These are phyloP conservation scores for Mycena maculata DNA, from an alignment of 768 basidiomycete genomes.

Conservation along the genomic window DNA sequence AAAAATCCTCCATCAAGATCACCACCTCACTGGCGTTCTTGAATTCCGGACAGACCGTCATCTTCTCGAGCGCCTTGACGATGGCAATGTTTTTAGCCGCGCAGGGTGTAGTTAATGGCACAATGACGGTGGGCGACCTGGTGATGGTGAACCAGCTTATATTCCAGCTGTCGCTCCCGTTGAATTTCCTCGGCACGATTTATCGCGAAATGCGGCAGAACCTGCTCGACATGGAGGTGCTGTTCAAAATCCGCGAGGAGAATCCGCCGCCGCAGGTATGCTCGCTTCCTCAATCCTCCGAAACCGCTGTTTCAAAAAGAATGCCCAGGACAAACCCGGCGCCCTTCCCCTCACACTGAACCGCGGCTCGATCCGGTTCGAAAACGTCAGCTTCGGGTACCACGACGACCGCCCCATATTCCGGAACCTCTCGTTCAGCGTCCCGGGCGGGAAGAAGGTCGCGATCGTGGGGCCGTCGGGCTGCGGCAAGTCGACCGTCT, in stretches of 20 bases:
- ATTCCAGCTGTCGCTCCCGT: conserved; percentile 94
- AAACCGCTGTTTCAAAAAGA: neutral
- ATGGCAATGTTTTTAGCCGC: conserved; percentile 97
- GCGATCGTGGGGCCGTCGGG: conserved; percentile 98
- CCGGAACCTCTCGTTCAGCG: conserved; percentile 84
- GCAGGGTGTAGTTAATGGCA: conserved; percentile 92
- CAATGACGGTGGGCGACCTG: conserved; percentile 97
- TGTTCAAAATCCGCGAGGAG: conserved; percentile 90
- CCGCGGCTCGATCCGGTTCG: conserved; percentile 92
- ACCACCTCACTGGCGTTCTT: conserved; percentile 93
- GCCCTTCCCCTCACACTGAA: conserved; percentile 76
- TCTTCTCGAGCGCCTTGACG: conserved; percentile 94
- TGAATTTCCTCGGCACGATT: conserved; percentile 97
- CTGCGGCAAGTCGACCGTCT: conserved; percentile 97
- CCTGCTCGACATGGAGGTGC: conserved; percentile 94
- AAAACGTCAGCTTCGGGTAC: conserved; percentile 93
- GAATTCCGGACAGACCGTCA: conserved; percentile 97
- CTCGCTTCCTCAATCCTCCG: conserved; percentile 2
- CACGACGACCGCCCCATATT: conserved; percentile 95
- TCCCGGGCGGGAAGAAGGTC: conserved; percentile 96
- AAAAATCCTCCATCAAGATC: conserved; percentile 93
- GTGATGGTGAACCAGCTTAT: conserved; percentile 99
- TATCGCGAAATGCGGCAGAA: conserved; percentile 98
- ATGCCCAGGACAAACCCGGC: conserved; percentile 69
- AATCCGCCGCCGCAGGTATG: conserved; percentile 76